Percentiles rank a stretch among this genome's conserved stretches.
Evolutionary conservation across 345 rosid species (phyloP).

Genomic region (Eucalyptus grandis): DNA sequence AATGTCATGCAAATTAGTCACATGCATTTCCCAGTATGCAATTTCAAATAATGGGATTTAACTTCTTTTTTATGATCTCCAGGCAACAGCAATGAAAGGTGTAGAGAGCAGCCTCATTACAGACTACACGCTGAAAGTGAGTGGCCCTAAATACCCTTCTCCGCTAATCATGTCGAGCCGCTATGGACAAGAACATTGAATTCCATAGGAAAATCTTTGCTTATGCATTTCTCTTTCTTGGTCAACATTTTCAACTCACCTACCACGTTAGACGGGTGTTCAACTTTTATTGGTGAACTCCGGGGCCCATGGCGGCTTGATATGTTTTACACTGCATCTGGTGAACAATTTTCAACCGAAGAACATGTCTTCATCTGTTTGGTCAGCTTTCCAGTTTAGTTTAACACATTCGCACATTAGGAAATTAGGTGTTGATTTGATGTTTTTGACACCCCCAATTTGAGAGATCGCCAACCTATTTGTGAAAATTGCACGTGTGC

Average conservation of each 20-base stretch:
- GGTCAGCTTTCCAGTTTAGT: background rate
- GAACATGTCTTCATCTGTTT: background rate
- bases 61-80: background rate
- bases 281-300: background rate
- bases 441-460: background rate
- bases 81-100: constrained; percentile 74
- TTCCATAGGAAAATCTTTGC: background rate
- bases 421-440: background rate
- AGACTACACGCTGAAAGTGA: constrained; percentile 81
- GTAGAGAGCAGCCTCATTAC: constrained; percentile 74
- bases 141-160: background rate
- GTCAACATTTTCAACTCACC: constrained; percentile 11
- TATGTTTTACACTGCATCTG: background rate
- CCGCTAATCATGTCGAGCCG: background rate
- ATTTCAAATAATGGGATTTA: background rate
- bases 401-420: background rate
- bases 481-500: background rate
- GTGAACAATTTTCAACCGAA: background rate
- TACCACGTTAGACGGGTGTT: background rate
- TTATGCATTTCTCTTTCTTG: background rate
- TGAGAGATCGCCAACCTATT: background rate
- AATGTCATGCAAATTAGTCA: background rate
- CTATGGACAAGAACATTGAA: background rate
- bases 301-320: background rate
- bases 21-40: background rate